Evolutionary conservation across 176 grass and related monocot species (phyloP).

Genomic region (Otatea glauca): DNA sequence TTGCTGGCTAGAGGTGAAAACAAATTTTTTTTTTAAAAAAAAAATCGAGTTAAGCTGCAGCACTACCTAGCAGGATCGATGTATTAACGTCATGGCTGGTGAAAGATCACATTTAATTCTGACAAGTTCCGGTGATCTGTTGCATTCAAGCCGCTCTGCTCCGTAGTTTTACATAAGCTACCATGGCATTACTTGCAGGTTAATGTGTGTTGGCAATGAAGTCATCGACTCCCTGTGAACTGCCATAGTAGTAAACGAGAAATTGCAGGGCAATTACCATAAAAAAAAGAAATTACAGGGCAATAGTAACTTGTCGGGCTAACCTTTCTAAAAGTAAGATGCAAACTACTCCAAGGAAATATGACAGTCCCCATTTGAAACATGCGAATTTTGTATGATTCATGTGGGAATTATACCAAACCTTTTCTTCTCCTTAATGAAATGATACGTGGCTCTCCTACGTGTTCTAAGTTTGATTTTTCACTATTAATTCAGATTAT

Average conservation of each 20-base stretch:
- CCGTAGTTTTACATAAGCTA: not conserved
- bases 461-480: not conserved
- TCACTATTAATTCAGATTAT: no score
- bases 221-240: not conserved
- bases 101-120: not conserved
- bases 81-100: not conserved
- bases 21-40: not conserved
- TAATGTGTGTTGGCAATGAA: not conserved
- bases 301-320: not conserved
- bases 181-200: not conserved
- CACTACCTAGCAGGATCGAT: not conserved
- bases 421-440: not conserved
- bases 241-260: not conserved
- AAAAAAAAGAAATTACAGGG: not conserved
- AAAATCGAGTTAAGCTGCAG: no score
- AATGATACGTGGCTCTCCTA: not conserved
- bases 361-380: not conserved
- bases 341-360: not conserved
- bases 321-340: not conserved
- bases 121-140: constrained; percentile 21
- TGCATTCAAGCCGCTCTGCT: not conserved
- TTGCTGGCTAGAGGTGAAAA: not conserved
- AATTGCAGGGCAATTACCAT: not conserved
- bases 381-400: not conserved
- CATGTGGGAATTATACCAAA: not conserved